A percentile compares a stretch with the other conserved stretches of the same genome.
phyloP scores from a whole-genome alignment of 2,329 filamentous ascomycete genomes.

The Calonectria multiphialidica region DNA sequence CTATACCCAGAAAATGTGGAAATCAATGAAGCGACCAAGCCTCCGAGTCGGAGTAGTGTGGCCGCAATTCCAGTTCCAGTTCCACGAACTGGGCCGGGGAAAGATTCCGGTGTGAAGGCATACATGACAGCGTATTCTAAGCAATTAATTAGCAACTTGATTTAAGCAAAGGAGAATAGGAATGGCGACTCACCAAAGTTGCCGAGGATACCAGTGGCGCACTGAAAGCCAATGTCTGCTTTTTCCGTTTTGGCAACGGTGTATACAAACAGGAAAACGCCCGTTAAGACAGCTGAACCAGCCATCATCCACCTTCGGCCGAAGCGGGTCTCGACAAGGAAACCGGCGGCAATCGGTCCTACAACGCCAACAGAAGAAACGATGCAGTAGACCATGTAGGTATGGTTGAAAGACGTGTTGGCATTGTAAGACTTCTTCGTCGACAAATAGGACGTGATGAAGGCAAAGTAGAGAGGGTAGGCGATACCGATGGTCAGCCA shows the following conservation, averaged over 20 bases:
- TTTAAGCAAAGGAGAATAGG: too few species aligned
- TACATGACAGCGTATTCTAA: slow-evolving; percentile 44
- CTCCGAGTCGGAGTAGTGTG: slow-evolving; percentile 51
- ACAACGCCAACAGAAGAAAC: slow-evolving; percentile 53
- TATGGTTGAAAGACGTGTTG: slow-evolving; percentile 43
- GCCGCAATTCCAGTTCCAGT: slow-evolving; percentile 63
- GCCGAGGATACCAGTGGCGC: slow-evolving; percentile 53
- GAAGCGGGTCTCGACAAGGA: slow-evolving; percentile 54
- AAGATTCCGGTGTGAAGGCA: slow-evolving; percentile 65
- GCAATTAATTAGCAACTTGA: background rate
- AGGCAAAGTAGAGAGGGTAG: slow-evolving; percentile 60
- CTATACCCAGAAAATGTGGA: slow-evolving; percentile 57
- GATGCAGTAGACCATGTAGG: slow-evolving; percentile 51
- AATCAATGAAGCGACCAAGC: slow-evolving; percentile 56
- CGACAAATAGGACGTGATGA: slow-evolving; percentile 59
- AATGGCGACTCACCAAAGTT: slow-evolving; percentile 47
- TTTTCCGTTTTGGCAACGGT: slow-evolving; percentile 50
- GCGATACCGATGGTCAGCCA: slow-evolving; percentile 61
- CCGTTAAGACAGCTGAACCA: slow-evolving; percentile 53
- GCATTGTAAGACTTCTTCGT: slow-evolving; percentile 48
- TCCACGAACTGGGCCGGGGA: slow-evolving; percentile 64
- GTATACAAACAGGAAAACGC: slow-evolving; percentile 58
- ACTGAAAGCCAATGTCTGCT: slow-evolving; percentile 51
- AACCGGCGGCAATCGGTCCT: slow-evolving; percentile 56
- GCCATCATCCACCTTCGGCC: slow-evolving; percentile 60